Conservation (phyloP, 768 basidiomycete species). For the Candolleomyces aberdarensis region DNA sequence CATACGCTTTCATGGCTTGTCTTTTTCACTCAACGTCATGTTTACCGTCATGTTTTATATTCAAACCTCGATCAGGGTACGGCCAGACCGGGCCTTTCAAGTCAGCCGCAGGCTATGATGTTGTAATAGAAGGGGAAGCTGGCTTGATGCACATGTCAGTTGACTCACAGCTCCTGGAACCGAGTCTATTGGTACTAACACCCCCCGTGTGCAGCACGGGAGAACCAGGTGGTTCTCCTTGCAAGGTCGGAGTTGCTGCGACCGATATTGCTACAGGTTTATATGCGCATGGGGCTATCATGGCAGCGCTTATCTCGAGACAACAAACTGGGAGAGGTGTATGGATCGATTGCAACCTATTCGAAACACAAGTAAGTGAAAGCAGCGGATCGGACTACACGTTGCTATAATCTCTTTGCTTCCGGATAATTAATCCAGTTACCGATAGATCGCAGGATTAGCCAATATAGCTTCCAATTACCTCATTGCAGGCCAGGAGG, state of each 20-base stretch:
- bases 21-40: no score
- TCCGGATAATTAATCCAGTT: background rate
- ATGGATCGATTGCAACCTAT: constrained; percentile 91
- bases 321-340: constrained; percentile 83
- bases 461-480: constrained; percentile 94
- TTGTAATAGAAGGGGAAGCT: constrained; percentile 83
- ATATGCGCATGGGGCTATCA: constrained; percentile 89
- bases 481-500: constrained; percentile 82
- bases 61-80: constrained; percentile 25
- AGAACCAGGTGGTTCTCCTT: constrained; percentile 80
- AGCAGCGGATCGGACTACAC: background rate
- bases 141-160: constrained; percentile 92
- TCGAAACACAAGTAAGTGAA: constrained; percentile 76
- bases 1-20: background rate
- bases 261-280: constrained; percentile 88
- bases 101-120: constrained; percentile 84
- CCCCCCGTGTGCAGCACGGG: constrained; percentile 62
- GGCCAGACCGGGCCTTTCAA: constrained; percentile 87
- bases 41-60: background rate
- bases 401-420: background rate
- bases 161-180: constrained; percentile 1
- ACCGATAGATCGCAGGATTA: constrained; percentile 76
- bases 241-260: constrained; percentile 93
- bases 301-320: constrained; percentile 84
- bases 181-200: background rate